These are phyloP conservation scores for Candida mattraensis DNA, from an alignment of 805 yeast genomes.

Conservation along the genomic window DNA sequence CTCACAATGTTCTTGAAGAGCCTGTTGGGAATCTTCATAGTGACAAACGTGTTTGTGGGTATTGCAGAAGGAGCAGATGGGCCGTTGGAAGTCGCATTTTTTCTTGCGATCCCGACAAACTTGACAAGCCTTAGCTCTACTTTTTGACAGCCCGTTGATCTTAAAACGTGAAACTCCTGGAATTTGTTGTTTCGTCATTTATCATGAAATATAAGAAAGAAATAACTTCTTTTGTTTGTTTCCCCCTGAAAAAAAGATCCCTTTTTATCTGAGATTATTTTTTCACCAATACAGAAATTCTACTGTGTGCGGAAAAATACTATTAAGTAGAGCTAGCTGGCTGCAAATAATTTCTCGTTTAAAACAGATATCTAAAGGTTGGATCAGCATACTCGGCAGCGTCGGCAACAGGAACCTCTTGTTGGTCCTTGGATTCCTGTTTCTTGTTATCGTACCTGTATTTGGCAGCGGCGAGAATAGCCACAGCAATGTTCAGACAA, in stretches of 20 bases:
- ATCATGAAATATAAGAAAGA: too few species aligned
- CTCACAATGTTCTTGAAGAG: neutral
- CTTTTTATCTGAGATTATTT: too few species aligned
- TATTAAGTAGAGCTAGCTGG: too few species aligned
- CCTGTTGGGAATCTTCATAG: constrained; percentile 48
- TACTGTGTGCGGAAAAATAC: too few species aligned
- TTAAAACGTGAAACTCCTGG: constrained; percentile 1
- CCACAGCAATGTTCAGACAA: constrained; percentile 20
- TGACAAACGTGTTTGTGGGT: constrained; percentile 46
- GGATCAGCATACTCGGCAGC: constrained; percentile 18
- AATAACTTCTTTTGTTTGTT: too few species aligned
- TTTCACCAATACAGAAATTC: too few species aligned
- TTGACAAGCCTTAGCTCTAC: constrained; percentile 39
- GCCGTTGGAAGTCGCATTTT: constrained; percentile 58
- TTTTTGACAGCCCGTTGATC: neutral
- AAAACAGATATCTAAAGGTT: constrained; percentile 23
- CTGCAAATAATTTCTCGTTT: too few species aligned
- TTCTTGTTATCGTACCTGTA: constrained; percentile 15
- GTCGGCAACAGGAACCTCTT: constrained; percentile 3
- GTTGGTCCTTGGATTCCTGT: constrained; percentile 9
- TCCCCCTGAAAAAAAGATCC: too few species aligned
- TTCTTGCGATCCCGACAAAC: constrained; percentile 61
- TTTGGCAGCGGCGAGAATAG: constrained; percentile 14
- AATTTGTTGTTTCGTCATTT: constrained; percentile 1
- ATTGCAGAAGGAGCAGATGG: constrained; percentile 55